Conservation (phyloP, 2,329 filamentous ascomycete species). For the Fusarium austroafricanum region DNA sequence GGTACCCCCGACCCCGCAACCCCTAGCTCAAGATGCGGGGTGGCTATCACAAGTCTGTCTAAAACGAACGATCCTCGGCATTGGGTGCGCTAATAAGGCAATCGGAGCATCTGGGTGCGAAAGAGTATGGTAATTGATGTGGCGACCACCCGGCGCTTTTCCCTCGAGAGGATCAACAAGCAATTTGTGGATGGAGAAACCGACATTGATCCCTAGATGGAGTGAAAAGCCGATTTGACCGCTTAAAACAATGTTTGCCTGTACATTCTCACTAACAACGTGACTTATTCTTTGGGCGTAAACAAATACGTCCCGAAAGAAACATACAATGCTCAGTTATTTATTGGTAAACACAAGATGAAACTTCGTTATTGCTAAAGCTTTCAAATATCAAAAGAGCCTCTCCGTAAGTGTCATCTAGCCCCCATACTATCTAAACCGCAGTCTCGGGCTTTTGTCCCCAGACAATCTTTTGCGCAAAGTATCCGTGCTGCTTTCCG, state of each 20-base stretch:
- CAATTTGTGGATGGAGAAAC: background rate
- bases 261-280: background rate
- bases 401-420: too few relatives aligned
- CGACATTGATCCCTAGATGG: background rate
- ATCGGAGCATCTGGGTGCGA: background rate
- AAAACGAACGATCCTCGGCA: slow-evolving; percentile 3
- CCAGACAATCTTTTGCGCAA: slow-evolving; percentile 47
- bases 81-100: background rate
- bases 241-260: background rate
- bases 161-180: rapidly evolving
- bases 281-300: too few relatives aligned
- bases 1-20: slow-evolving; percentile 11
- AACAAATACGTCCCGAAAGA: too few relatives aligned
- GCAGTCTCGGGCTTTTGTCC: slow-evolving; percentile 49
- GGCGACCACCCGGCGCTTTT: background rate
- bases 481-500: slow-evolving; percentile 48
- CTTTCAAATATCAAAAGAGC: background rate
- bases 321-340: too few relatives aligned
- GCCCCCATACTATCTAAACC: background rate
- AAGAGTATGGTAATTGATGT: background rate
- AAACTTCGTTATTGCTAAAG: background rate
- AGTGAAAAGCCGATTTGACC: slow-evolving; percentile 3
- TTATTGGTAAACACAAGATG: too few relatives aligned
- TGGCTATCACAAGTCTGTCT: slow-evolving; percentile 1
- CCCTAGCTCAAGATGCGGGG: slow-evolving; percentile 1